A percentile compares a stretch with the other conserved stretches of the same genome.
Evolutionary conservation across 768 basidiomycete species (phyloP).

Genomic region (Pulveroboletus sp.): DNA sequence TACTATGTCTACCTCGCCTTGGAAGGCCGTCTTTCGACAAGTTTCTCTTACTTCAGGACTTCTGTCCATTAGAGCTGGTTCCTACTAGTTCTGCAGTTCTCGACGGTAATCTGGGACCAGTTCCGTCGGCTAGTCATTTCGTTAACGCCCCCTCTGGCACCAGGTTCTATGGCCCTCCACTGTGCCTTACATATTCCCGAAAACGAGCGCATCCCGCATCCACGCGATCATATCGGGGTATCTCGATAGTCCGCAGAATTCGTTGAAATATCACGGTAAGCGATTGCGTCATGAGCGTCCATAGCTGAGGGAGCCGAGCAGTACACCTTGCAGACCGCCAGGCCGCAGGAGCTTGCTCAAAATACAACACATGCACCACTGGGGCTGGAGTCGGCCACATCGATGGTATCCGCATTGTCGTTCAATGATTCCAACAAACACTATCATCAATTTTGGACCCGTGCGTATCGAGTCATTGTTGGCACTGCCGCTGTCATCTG

Average conservation of each 20-base stretch:
- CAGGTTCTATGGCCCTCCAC: constrained; percentile 22
- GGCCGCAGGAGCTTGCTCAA: constrained; percentile 44
- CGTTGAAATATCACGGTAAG: constrained; percentile 80
- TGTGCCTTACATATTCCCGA: no score
- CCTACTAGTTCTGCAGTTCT: no score
- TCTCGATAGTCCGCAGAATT: constrained; percentile 67
- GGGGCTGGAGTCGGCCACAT: constrained; percentile 71
- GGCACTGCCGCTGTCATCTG: constrained; percentile 82
- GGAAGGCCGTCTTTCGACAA: constrained; percentile 25
- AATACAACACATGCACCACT: constrained; percentile 60
- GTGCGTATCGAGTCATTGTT: constrained; percentile 48
- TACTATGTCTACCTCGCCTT: constrained; percentile 40
- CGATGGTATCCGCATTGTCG: constrained; percentile 80
- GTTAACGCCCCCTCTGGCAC: background rate
- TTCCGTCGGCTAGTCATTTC: no score
- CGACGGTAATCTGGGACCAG: no score
- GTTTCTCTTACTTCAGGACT: no score
- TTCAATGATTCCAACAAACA: constrained; percentile 33
- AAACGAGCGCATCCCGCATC: constrained; percentile 98
- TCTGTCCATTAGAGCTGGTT: no score
- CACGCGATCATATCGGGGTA: constrained; percentile 84
- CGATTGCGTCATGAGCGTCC: constrained; percentile 68
- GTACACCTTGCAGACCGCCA: constrained; percentile 41
- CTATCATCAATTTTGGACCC: constrained; percentile 73
- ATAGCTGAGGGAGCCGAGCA: constrained; percentile 60